A percentile compares a stretch with the other conserved stretches of the same genome.
These are phyloP conservation scores for Diutina ranongensis DNA, from an alignment of 1,139 yeast genomes.

Conservation along the genomic window DNA sequence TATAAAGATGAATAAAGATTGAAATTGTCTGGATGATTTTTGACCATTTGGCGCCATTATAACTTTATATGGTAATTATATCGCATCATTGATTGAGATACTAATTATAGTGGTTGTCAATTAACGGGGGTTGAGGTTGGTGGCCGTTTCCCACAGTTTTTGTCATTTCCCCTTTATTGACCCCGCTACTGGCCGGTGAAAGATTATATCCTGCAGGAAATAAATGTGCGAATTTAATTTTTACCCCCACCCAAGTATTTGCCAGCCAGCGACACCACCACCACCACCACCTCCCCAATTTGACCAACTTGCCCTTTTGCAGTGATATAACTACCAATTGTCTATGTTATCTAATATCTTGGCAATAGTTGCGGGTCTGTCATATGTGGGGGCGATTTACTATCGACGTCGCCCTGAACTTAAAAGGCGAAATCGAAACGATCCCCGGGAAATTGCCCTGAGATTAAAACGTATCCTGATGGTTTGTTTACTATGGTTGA, in stretches of 20 bases:
- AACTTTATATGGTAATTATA: no score
- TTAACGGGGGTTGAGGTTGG: background rate
- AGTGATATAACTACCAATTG: no score
- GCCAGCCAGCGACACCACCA: background rate
- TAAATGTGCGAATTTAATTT: background rate
- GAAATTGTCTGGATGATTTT: no score
- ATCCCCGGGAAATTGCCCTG: slow-evolving; percentile 3
- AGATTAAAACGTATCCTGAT: slow-evolving; percentile 2
- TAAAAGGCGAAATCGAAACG: slow-evolving; percentile 5
- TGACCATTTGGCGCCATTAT: no score
- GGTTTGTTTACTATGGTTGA: background rate
- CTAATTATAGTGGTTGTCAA: no score
- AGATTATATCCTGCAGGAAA: background rate
- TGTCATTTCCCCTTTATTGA: background rate
- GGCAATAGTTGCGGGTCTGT: background rate
- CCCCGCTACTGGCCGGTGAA: background rate
- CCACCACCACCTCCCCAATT: no score
- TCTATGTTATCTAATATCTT: background rate
- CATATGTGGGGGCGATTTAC: slow-evolving; percentile 3
- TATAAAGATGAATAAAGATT: no score
- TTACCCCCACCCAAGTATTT: background rate
- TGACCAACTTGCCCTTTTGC: no score
- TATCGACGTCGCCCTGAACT: slow-evolving; percentile 2
- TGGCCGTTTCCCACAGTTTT: background rate
- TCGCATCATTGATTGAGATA: no score